Evolutionary conservation across 2,329 filamentous ascomycete genomes (phyloP), one percentile per base, ranked within the genome.

Genomic region (Penicillium glabrum): DNA sequence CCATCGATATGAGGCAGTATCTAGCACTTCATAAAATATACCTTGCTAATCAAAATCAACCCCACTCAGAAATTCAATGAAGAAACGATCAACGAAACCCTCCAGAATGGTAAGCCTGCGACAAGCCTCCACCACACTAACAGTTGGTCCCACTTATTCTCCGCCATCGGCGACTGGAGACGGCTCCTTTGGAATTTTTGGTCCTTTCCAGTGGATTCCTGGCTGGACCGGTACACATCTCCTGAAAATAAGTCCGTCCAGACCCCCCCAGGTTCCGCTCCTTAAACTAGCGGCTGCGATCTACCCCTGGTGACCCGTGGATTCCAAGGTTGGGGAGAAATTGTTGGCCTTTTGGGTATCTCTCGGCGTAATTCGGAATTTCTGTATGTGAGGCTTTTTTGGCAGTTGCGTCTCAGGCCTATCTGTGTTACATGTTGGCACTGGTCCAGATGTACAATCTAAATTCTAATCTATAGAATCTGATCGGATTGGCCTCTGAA

Each of bases 81-180:
- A 33, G 14, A 33, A 6, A 5, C 31, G 31, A 33, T 33, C 31
- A 33, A 33, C 31, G 5, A 33, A 16, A 16, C 31, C 31, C 11
- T 19, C 19, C 39, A 39, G 16, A 26, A 23, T 5, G 59, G 51
- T 54, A 53, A 58, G 53, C 50, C 31, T 59, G 59, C 53, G 56
- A 59, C 47, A 47, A 54, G 45, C 56, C 56, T 61, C 59, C 57
- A 55, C 57, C 27, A 44, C 23, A 24, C 21, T 19, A 29, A 27
- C 39, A 35, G 23, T 19, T n/a, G 26, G 50, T 23, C 56, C 59
- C 59, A 47, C 54, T 51, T 48, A 43, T 61, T 59, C 59, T 61
- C 59, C 59, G 57, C 59, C 59, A 57, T 60, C 57, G 57, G 59
- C 51, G 51, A 35, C 55, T 53, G 51, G 51, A 57, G 51, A 53